Conservation (phyloP, 169 alveolate genomes). For the Cystoisospora suis region DNA sequence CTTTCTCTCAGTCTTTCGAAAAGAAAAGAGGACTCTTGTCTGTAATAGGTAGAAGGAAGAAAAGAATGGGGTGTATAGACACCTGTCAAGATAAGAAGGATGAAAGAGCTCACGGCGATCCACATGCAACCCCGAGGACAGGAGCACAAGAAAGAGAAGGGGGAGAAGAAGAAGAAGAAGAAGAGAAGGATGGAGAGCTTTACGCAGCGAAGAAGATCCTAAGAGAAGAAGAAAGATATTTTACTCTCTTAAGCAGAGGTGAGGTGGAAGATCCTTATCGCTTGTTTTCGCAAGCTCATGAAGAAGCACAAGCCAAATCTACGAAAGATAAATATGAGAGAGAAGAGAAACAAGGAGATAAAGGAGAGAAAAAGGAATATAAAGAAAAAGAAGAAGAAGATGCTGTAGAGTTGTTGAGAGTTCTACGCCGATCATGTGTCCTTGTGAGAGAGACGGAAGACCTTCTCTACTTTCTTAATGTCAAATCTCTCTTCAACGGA, state of each 20-base stretch:
- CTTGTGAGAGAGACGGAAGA: not conserved
- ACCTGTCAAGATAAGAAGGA: no score
- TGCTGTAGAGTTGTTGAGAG: not conserved
- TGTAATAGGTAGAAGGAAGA: not conserved
- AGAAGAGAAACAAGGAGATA: not conserved
- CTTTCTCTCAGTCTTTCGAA: no score
- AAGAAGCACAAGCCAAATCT: not conserved
- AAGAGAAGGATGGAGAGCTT: not conserved
- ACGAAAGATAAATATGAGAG: not conserved
- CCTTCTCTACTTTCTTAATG: not conserved
- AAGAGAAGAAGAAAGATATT: not conserved
- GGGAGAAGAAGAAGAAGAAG: not conserved
- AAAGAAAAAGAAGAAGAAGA: not conserved
- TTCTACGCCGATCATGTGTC: not conserved
- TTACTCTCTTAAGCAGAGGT: no score
- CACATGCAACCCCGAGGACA: not conserved
- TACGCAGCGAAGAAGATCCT: not conserved
- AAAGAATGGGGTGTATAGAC: not conserved
- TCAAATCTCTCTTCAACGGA: not conserved
- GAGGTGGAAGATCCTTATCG: no score
- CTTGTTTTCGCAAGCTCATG: no score
- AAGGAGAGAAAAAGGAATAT: not conserved
- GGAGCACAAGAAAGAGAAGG: not conserved
- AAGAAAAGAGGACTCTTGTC: not conserved
- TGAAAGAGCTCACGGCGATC: not conserved